Base-by-base conservation (phyloP, 2,329 filamentous ascomycete species). In the Ophiocordyceps polyrhachis-furcata region DNA sequence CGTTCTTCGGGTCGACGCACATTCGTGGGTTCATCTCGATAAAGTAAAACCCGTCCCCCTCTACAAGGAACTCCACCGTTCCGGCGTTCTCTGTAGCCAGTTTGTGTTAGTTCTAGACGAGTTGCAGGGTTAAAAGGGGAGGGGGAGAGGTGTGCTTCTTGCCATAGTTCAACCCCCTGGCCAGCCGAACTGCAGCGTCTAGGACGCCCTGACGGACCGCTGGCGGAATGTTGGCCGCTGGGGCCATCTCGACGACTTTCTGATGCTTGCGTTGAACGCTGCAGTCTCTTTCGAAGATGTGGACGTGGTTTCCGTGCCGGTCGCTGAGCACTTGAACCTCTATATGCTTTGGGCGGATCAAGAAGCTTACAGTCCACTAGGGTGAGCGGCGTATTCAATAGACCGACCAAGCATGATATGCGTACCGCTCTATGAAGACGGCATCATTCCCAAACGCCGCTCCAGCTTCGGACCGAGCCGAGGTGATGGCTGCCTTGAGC, bases 281-380 rank as follows among this genome's bases (percentile, higher is more conserved):
- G 45, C 67, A 70, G 25, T 70, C 67, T 6, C 67, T 53, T 38
- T 70, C 67, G 42, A 59, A 58, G 2, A 67, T 48, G 17, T 55
- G 56, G 8, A 61, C 48, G 0, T 62, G 59, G 19, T 58, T 53
- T 1, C 66, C 64, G 29, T 58, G 46, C 23, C 54, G 52, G 51
- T 69, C 61, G 4, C 66, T 65, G 5, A 69, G 38, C 14, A 70
- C 60, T 46, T 70, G 66, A 0, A 68, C 56, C 50, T 70, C 67
- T 5, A 70, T 55, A 46, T 70, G 67, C 37, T 63, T 61, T 4
- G 32, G 42, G 7, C 42, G 42, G 28, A 8, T 17, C 19, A 43
- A 19, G 32, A 35, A 43, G 19, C 42, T 43, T 11, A 17, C n/a
- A 8, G 1, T 4, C 17, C n/a, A 8, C 13, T 8, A 4, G 12